These are phyloP conservation scores for Retiboletus flavoniger DNA, from an alignment of 1,284 basidiomycete genomes.

Conservation along the genomic window DNA sequence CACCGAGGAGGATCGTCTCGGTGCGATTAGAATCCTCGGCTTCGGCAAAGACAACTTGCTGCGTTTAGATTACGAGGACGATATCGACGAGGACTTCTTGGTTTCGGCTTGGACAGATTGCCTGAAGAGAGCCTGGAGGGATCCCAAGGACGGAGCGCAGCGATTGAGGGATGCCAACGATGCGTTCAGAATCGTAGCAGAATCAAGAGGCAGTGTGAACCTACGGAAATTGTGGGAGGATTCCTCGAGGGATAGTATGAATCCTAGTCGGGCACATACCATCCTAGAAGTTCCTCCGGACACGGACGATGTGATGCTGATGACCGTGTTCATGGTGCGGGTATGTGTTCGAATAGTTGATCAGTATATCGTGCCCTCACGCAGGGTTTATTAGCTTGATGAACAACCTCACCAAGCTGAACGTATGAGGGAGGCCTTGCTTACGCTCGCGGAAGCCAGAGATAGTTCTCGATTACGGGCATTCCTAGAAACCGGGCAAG, in stretches of 20 bases:
- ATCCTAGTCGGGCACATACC: conserved; percentile 68
- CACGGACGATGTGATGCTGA: conserved; percentile 73
- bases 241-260: conserved; percentile 60
- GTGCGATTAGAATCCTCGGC: conserved; percentile 53
- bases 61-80: conserved; percentile 63
- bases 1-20: conserved; percentile 50
- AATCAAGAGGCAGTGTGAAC: conserved; percentile 50
- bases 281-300: conserved; percentile 70
- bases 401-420: conserved; percentile 65
- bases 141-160: conserved; percentile 43
- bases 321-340: conserved; percentile 71
- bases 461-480: conserved; percentile 70
- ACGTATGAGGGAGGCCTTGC: conserved; percentile 65
- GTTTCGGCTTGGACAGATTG: conserved; percentile 65
- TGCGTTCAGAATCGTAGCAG: conserved; percentile 63
- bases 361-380: conserved; percentile 7
- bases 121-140: conserved; percentile 61
- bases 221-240: conserved; percentile 54
- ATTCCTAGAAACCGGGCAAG: conserved; percentile 63
- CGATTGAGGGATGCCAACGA: conserved; percentile 55
- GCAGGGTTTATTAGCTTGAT: conserved; percentile 49
- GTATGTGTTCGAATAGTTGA: conserved; percentile 43
- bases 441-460: conserved; percentile 67
- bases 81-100: conserved; percentile 67
- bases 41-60: conserved; percentile 61